These are phyloP conservation scores for Stropharia rugosoannulata DNA, from an alignment of 768 basidiomycete species.

Conservation along the genomic window DNA sequence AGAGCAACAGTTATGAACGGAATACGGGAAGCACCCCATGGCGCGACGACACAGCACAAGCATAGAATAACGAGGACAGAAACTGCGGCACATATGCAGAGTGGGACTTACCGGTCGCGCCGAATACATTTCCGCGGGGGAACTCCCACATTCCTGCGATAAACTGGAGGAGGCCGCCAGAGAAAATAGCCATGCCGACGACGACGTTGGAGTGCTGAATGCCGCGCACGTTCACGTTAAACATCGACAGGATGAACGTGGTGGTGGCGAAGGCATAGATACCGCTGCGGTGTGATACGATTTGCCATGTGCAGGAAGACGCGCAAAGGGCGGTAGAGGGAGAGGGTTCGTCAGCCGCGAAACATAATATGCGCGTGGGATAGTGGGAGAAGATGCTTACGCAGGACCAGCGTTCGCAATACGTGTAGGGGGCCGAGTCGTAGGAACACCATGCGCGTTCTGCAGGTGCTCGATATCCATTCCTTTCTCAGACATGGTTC, in stretches of 20 bases:
- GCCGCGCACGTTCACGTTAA: constrained; percentile 53
- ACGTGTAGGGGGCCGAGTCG: constrained; percentile 12
- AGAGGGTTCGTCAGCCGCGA: no score
- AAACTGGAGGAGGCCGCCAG: constrained; percentile 78
- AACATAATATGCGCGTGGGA: no score
- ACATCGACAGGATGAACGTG: constrained; percentile 69
- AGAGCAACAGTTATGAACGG: neutral
- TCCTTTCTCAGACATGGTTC: constrained; percentile 5
- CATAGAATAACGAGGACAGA: no score
- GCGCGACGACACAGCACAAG: no score
- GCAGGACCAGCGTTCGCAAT: constrained; percentile 33
- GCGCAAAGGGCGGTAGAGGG: no score
- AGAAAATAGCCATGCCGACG: constrained; percentile 73
- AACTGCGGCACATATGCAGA: no score
- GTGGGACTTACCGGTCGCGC: constrained; percentile 47
- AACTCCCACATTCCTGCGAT: constrained; percentile 84
- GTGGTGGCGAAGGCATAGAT: constrained; percentile 44
- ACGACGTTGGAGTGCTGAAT: constrained; percentile 58
- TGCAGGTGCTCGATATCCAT: constrained; percentile 2
- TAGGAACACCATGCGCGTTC: neutral
- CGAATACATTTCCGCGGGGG: constrained; percentile 60
- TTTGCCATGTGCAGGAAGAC: neutral
- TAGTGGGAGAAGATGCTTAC: constrained; percentile 17
- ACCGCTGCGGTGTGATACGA: constrained; percentile 20
- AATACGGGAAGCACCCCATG: neutral